Base-by-base conservation (phyloP, 108 stramenopile species). In the Nitzschia sp. region DNA sequence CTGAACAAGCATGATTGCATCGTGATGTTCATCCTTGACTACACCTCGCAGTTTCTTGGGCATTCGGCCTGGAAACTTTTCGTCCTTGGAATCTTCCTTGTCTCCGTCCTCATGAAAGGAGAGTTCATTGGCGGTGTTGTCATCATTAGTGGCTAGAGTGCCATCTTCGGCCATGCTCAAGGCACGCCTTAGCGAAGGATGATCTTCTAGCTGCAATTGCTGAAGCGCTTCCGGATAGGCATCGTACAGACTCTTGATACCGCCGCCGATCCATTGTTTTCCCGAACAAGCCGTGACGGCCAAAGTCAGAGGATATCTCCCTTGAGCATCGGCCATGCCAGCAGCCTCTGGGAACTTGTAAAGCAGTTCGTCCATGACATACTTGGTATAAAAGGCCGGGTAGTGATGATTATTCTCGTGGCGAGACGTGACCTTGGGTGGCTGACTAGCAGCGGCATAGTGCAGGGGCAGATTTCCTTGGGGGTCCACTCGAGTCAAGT, bases 1-100 rank as follows among this genome's bases (percentile, higher is more conserved):
- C 75, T 94, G 93, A 3, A 94, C 93, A 18, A 94, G 68, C 90
- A 94, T 91, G 60, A 94, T 88, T 46, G 93, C 93, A 71, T 91
- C 93, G 54, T 94, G 82, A 35, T 87, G 85, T 67, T 91, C 87
- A 56, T 94, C 92, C 51, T 87, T 87, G 65, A 89, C 78, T 46
- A 89, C 68, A 27, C 32, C 71, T 33, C 17, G 80, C 46, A 2
- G 25, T 11, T 62, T 34, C 31, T 68, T 64, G 21, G 11, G 17
- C 13, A n/a, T 34, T 54, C 45, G 29, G 71, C 80, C 9, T 60
- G 19, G n/a, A 49, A 31, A 19, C 30, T 42, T 23, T 59, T 75
- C 78, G 53, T 70, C 78, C 15, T 81, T 72, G 19, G 77, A 63
- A 0, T 59, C 74, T 60, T 68, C 46, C 53, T 75, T 59, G 35